These are phyloP conservation scores for Amorphotheca resinae DNA, from an alignment of 495 filamentous ascomycete species.

Conservation along the genomic window DNA sequence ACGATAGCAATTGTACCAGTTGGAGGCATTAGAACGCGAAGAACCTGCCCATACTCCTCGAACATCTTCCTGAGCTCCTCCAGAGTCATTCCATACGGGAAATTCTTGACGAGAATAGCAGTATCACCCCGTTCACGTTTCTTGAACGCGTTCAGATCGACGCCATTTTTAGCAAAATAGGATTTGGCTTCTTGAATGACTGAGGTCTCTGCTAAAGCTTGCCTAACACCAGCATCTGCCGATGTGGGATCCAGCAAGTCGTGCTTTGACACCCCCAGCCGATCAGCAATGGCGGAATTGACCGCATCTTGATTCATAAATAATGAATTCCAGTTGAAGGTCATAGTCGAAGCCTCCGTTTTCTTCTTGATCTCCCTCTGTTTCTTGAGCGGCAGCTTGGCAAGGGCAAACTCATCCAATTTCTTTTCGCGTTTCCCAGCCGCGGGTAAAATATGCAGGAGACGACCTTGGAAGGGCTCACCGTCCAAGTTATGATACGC, in stretches of 20 bases:
- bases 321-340: constrained; percentile 93
- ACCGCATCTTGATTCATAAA: constrained; percentile 98
- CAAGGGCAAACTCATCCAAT: constrained; percentile 75
- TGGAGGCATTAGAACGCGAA: constrained; percentile 78
- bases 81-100: constrained; percentile 63
- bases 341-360: constrained; percentile 56
- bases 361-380: constrained; percentile 81
- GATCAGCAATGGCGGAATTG: constrained; percentile 76
- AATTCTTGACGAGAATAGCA: constrained; percentile 89
- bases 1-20: constrained; percentile 87
- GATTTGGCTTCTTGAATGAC: constrained; percentile 91
- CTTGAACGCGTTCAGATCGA: constrained; percentile 86
- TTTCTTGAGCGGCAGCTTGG: constrained; percentile 85
- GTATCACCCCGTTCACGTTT: constrained; percentile 69
- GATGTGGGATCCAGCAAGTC: constrained; percentile 89
- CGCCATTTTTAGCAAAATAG: constrained; percentile 76
- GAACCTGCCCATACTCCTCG: constrained; percentile 59
- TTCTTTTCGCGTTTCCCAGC: constrained; percentile 65
- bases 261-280: constrained; percentile 76
- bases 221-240: constrained; percentile 84
- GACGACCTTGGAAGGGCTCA: constrained; percentile 77
- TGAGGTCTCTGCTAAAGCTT: constrained; percentile 92
- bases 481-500: constrained; percentile 68
- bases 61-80: constrained; percentile 56
- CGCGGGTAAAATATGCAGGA: constrained; percentile 79